Conservation (phyloP, 2,329 filamentous ascomycete species). For the Ceratocystis ficicola region DNA sequence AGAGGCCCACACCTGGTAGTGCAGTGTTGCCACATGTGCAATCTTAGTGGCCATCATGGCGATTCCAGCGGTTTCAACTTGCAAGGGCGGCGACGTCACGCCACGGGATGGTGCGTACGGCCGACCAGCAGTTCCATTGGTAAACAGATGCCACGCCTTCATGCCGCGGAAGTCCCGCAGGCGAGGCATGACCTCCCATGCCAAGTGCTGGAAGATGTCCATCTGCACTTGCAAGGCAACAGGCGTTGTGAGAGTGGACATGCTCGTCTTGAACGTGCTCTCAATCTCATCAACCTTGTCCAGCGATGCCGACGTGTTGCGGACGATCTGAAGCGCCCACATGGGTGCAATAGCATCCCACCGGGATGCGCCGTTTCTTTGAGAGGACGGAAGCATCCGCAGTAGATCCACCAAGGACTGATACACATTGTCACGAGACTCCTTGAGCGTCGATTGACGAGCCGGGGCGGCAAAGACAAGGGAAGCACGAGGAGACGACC, state of each 20-base stretch:
- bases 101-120: conserved; percentile 26
- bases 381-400: conserved; percentile 35
- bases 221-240: conserved; percentile 34
- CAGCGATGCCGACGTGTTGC: conserved; percentile 41
- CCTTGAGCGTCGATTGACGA: conserved; percentile 33
- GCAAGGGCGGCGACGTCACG: conserved; percentile 31
- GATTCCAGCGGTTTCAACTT: conserved; percentile 39
- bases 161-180: conserved; percentile 21
- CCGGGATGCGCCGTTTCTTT: conserved; percentile 31
- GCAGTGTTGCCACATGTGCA: conserved; percentile 70
- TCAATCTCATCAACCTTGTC: conserved; percentile 40
- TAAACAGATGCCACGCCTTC: conserved; percentile 34
- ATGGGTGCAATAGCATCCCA: conserved; percentile 43
- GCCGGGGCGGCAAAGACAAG: conserved; percentile 31
- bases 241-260: conserved; percentile 35
- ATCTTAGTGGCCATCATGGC: conserved; percentile 63
- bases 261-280: conserved; percentile 35
- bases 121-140: conserved; percentile 36
- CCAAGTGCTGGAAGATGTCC: conserved; percentile 35
- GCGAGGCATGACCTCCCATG: conserved; percentile 27
- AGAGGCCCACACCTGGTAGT: conserved; percentile 80
- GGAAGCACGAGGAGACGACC: conserved; percentile 33
- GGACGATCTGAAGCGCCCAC: conserved; percentile 47
- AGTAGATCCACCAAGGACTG: conserved; percentile 43
- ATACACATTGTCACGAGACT: conserved; percentile 39